These are phyloP conservation scores for Kuraishia borneana DNA, from an alignment of 805 yeast genomes.

Conservation along the genomic window DNA sequence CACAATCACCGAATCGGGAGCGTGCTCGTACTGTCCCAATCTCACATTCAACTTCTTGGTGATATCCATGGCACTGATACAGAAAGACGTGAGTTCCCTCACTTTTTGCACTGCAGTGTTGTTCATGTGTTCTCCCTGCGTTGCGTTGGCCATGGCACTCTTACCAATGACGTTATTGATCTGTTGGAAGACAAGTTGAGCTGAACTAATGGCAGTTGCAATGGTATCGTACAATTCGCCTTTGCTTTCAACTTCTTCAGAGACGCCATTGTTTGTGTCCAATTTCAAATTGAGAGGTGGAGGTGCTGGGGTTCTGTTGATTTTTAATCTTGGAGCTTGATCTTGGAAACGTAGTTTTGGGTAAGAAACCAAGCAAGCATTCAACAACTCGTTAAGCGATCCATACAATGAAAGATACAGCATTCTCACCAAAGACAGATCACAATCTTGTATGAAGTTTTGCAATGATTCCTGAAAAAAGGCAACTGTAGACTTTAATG, in stretches of 20 bases:
- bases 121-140: conserved; percentile 12
- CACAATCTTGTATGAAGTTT: conserved; percentile 42
- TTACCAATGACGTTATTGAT: conserved; percentile 56
- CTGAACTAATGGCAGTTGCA: conserved; percentile 50
- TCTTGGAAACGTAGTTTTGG: conserved; percentile 10
- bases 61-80: conserved; percentile 73
- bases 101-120: conserved; percentile 49
- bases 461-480: conserved; percentile 35
- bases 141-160: conserved; percentile 46
- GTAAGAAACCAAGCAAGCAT: conserved; percentile 43
- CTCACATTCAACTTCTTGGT: conserved; percentile 54
- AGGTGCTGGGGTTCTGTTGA: conserved; percentile 4
- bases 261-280: conserved; percentile 3
- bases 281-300: conserved; percentile 5
- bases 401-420: conserved; percentile 50
- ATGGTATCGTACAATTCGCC: conserved; percentile 43
- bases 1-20: conserved; percentile 25
- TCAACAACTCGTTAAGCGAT: conserved; percentile 53
- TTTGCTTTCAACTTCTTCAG: neutral
- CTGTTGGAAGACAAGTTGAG: conserved; percentile 70
- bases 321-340: neutral
- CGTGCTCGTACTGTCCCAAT: conserved; percentile 34
- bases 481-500: conserved; percentile 41
- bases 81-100: conserved; percentile 66
- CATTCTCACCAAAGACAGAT: conserved; percentile 54